Evolutionary conservation across 805 yeast species (phyloP).

Genomic region (Ogataea henricii): DNA sequence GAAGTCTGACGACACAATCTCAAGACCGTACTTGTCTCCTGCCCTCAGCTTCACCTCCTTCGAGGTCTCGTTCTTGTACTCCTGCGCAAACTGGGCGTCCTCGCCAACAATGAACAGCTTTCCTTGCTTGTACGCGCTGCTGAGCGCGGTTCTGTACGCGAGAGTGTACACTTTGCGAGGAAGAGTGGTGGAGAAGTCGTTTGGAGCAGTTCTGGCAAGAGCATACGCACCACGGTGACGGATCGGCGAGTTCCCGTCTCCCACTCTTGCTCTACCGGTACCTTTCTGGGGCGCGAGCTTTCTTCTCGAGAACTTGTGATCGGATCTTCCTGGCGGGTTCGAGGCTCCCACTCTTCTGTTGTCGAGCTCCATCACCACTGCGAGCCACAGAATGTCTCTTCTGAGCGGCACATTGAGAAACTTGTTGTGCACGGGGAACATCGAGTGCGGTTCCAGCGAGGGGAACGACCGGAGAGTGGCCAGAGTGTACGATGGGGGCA

Average conservation of each 20-base stretch:
- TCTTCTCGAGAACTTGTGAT: slow-evolving; percentile 79
- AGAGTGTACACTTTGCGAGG: slow-evolving; percentile 70
- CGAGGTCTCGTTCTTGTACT: slow-evolving; percentile 7
- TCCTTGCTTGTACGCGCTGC: slow-evolving; percentile 78
- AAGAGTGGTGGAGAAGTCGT: slow-evolving; percentile 78
- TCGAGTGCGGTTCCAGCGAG: slow-evolving; percentile 78
- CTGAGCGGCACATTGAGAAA: slow-evolving; percentile 76
- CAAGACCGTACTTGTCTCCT: slow-evolving; percentile 32
- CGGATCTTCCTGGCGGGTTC: slow-evolving; percentile 83
- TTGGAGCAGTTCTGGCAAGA: slow-evolving; percentile 86
- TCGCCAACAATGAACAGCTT: slow-evolving; percentile 70
- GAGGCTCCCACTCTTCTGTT: slow-evolving; percentile 86
- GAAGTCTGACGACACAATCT: slow-evolving; percentile 32
- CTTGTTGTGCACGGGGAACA: slow-evolving; percentile 74
- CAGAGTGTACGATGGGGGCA: slow-evolving; percentile 71
- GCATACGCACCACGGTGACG: slow-evolving; percentile 90
- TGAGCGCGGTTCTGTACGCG: slow-evolving; percentile 81
- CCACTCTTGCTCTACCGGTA: slow-evolving; percentile 91
- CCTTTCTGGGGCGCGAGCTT: slow-evolving; percentile 92
- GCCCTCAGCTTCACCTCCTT: slow-evolving; percentile 15
- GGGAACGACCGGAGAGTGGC: slow-evolving; percentile 85
- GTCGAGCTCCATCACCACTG: slow-evolving; percentile 91
- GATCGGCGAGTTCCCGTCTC: slow-evolving; percentile 93
- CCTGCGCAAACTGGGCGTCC: slow-evolving; percentile 25
- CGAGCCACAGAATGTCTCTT: slow-evolving; percentile 91